These are phyloP conservation scores for Triticum turgidum DNA, from an alignment of 176 grass and related monocot genomes.

Conservation along the genomic window DNA sequence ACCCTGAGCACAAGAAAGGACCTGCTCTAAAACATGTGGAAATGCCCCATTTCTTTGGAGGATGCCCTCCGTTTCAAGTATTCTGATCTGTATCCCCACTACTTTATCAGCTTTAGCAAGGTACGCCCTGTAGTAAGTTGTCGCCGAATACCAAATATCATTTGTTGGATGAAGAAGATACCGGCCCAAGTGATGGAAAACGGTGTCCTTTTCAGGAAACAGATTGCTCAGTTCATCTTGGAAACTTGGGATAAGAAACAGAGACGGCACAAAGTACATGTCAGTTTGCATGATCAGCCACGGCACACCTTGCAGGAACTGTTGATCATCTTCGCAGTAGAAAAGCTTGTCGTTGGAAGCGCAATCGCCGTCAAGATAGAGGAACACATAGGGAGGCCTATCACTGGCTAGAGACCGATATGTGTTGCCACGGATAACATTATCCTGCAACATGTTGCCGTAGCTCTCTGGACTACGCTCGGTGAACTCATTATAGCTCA, in stretches of 20 bases:
- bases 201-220: constrained; percentile 67
- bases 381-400: constrained; percentile 44
- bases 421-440: constrained; percentile 28
- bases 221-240: constrained; percentile 54
- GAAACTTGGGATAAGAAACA: constrained; percentile 63
- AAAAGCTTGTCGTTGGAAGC: constrained; percentile 61
- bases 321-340: constrained; percentile 72
- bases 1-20: constrained; percentile 59
- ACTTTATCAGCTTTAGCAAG: constrained; percentile 54
- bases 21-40: constrained; percentile 55
- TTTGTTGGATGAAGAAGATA: constrained; percentile 76
- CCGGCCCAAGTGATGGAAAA: constrained; percentile 73
- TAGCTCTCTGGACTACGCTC: constrained; percentile 47
- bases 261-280: constrained; percentile 60
- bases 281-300: constrained; percentile 72
- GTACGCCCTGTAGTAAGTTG: constrained; percentile 49
- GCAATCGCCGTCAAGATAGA: constrained; percentile 57
- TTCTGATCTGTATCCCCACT: constrained; percentile 65
- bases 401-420: constrained; percentile 32
- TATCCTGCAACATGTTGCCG: constrained; percentile 64
- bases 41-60: constrained; percentile 46
- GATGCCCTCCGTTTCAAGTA: constrained; percentile 46
- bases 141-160: constrained; percentile 60
- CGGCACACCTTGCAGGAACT: constrained; percentile 51
- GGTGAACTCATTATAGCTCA: constrained; percentile 40